Base-by-base conservation (phyloP, 148 eudicot species). In the Gaultheria prostrata region DNA sequence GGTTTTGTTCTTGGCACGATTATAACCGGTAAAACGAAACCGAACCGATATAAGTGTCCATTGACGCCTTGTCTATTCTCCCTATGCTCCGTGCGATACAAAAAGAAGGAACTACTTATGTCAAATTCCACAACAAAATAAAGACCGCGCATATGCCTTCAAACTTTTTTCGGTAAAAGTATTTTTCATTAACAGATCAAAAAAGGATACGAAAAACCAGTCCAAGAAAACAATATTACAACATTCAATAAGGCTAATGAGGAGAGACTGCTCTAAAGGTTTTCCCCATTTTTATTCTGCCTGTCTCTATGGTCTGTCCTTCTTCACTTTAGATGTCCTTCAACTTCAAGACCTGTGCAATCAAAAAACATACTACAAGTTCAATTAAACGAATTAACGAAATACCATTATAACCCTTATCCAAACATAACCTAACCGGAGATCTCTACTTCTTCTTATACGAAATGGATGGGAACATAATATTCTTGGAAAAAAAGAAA, bases 311-410 rank as follows among this genome's bases (percentile, higher is more conserved):
- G 28, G 33, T 24, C 32, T 26, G 6, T 11, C 35, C 45, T 69
- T 5, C 39, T 72, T 72, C 76, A 72, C n/a, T 24, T 72, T 39
- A 17, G 48, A 35, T 72, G 76, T 3, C 13, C 76, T 39, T 72
- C 49, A 72, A 72, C 76, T 72, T 72, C 76, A 72, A 72, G 76
- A 20, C 24, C 76, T 33, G 76, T 39, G 39, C n/a, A 72, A 72
- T 13, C 18, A 35, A 72, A 10, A 6, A 48, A 24, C 24, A 8
- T 8, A 3, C 2, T 3, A 49, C 3, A 76, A 26, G 51, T 21
- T 9, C 5, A 39, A 0, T 20, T 2, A 76, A 1, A 45, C 15
- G 4, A 39, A 39, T 39, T 3, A 45, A 21, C 26, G 11, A 9
- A 43, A 20, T 49, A 10, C 21, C 7, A 32, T 45, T 49, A 35